phyloP scores from a whole-genome alignment of 1,139 yeast genomes.

The Yamadazyma atlantica region DNA sequence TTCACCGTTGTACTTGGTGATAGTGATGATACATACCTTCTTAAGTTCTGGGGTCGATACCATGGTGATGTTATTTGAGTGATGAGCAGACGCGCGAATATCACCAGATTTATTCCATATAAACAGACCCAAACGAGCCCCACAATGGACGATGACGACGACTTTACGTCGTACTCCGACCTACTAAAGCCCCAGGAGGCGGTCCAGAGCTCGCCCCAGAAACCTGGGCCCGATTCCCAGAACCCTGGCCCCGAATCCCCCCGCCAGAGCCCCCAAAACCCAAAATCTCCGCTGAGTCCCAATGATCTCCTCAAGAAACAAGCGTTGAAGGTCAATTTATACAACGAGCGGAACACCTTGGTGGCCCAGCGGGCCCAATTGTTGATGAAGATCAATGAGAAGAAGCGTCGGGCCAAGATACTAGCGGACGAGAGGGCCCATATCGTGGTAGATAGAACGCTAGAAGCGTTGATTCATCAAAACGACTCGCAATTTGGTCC shows the following conservation, averaged over 20 bases:
- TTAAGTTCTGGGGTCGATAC: constrained; percentile 66
- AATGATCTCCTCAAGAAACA: constrained; percentile 16
- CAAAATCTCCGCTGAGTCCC: too few relatives aligned
- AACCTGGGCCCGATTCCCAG: too few relatives aligned
- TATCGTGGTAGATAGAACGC: constrained; percentile 15
- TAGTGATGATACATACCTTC: constrained; percentile 30
- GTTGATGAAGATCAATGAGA: constrained; percentile 21
- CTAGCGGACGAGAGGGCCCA: constrained; percentile 19
- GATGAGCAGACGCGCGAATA: constrained; percentile 5
- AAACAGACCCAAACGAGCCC: background rate
- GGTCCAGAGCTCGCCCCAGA: background rate
- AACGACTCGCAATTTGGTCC: constrained; percentile 20
- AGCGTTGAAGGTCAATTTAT: constrained; percentile 20
- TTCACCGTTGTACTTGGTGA: background rate
- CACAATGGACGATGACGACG: constrained; percentile 25
- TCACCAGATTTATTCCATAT: background rate
- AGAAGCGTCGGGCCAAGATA: constrained; percentile 18
- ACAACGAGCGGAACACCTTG: constrained; percentile 21
- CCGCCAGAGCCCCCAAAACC: background rate
- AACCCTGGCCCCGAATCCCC: background rate
- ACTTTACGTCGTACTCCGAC: constrained; percentile 29
- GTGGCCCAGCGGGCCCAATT: constrained; percentile 21
- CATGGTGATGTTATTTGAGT: constrained; percentile 27
- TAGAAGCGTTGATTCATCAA: constrained; percentile 24
- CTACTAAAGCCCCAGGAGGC: constrained; percentile 10